Evolutionary conservation across 164 flowering plant species (phyloP).

Genomic region (Vitis riparia): DNA sequence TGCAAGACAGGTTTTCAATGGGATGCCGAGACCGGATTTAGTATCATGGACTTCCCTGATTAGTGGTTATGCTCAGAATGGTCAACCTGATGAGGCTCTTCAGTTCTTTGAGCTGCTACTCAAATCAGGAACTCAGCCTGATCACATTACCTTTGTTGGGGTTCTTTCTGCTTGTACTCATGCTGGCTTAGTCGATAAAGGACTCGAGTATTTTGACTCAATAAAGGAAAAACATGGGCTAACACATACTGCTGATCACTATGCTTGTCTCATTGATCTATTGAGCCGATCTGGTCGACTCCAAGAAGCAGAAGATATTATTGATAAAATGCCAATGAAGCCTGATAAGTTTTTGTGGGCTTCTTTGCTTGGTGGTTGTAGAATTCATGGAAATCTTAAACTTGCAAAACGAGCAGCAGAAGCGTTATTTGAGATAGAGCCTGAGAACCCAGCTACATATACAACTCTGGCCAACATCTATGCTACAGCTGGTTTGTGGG

Average conservation of each 20-base stretch:
- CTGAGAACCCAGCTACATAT: slow-evolving; percentile 40
- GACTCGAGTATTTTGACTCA: slow-evolving; percentile 33
- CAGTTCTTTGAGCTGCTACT: slow-evolving; percentile 27
- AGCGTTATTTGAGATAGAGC: slow-evolving; percentile 36
- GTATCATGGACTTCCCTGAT: slow-evolving; percentile 41
- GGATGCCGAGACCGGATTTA: slow-evolving; percentile 21
- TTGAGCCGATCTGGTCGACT: slow-evolving; percentile 39
- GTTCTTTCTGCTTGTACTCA: slow-evolving; percentile 43
- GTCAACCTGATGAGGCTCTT: slow-evolving; percentile 36
- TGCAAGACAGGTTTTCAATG: slow-evolving; percentile 26
- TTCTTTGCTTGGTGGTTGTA: slow-evolving; percentile 45
- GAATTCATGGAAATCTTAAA: slow-evolving; percentile 35
- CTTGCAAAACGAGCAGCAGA: slow-evolving; percentile 33
- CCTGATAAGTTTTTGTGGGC: slow-evolving; percentile 43
- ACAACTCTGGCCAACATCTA: slow-evolving; percentile 35
- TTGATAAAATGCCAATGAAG: slow-evolving; percentile 30
- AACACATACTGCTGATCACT: slow-evolving; percentile 34
- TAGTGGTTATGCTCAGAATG: slow-evolving; percentile 37
- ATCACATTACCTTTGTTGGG: slow-evolving; percentile 37
- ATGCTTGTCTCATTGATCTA: slow-evolving; percentile 42
- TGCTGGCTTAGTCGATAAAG: slow-evolving; percentile 41
- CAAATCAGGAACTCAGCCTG: slow-evolving; percentile 27
- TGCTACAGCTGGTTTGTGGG: slow-evolving; percentile 36
- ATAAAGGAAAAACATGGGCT: slow-evolving; percentile 27
- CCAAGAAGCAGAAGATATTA: slow-evolving; percentile 32